A percentile compares a stretch with the other conserved stretches of the same genome.
These are phyloP conservation scores for Podochytrium sp. DNA, from an alignment of 192 early-diverging fungal species.

Conservation along the genomic window DNA sequence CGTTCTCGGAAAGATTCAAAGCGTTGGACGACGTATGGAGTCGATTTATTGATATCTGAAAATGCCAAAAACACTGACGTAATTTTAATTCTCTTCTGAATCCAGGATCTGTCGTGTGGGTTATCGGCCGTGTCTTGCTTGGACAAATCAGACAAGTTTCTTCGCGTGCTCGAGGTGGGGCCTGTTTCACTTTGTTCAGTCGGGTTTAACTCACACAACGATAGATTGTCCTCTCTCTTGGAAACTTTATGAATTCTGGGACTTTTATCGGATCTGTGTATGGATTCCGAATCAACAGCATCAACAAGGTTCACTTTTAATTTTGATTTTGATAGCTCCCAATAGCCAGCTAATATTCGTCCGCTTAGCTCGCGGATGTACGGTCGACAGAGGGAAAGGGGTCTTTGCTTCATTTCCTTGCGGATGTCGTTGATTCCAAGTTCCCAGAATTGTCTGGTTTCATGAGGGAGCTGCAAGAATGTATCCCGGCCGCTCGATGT, in stretches of 20 bases:
- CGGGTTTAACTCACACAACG: background rate
- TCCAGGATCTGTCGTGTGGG: conserved; percentile 30
- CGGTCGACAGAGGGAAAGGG: conserved; percentile 40
- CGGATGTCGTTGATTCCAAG: conserved; percentile 43
- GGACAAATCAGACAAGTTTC: conserved; percentile 38
- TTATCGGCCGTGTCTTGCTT: conserved; percentile 30
- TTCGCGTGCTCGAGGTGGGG: conserved; percentile 43
- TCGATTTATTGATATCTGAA: background rate
- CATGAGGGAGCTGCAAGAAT: conserved; percentile 33
- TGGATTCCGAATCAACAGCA: conserved; percentile 46
- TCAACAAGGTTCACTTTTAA: conserved; percentile 38
- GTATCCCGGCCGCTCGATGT: conserved; percentile 41
- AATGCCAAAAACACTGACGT: too few species aligned
- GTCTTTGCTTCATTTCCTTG: conserved; percentile 51
- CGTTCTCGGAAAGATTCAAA: conserved; percentile 38
- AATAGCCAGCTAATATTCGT: background rate
- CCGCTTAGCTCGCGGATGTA: conserved; percentile 39
- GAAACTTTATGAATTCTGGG: conserved; percentile 52
- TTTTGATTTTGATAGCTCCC: background rate
- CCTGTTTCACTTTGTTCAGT: background rate
- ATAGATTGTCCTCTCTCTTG: conserved; percentile 48
- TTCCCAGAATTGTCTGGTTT: conserved; percentile 39
- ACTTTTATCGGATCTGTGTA: conserved; percentile 45
- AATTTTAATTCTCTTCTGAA: background rate
- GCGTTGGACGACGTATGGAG: conserved; percentile 34